Evolutionary conservation across 2,329 filamentous ascomycete genomes (phyloP), one percentile per base, ranked within the genome.

Genomic region (Cladosporium sp.): DNA sequence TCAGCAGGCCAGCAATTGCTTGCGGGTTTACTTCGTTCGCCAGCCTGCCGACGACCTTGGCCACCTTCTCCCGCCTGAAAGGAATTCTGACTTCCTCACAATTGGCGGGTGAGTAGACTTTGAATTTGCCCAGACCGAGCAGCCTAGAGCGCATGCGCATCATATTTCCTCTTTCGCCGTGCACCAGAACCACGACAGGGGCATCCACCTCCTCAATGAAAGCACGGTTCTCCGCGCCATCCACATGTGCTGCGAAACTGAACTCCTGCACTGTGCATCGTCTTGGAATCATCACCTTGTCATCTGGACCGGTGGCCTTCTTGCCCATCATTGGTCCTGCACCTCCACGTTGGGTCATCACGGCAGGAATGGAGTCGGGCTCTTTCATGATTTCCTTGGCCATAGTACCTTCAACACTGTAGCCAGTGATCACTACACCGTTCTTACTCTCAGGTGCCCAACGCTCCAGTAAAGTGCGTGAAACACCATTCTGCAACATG

Each of bases 371-470:
- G 68, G 92, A 88, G 61, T 97, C 92, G 0, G 94, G 94, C 71
- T 97, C 94, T 65, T 93, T 90, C 76, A 97, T 88, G 63, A 99
- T 90, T 67, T 94, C 87, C 74, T 96, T 93, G 3, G 92, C 94
- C 93, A 99, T 97, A 0, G 94, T 99, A 5, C 94, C 94, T 75
- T 99, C 94, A 7, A 99, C 93, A 61, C 92, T 97, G 77, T 99
- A 99, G 71, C 94, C 94, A 0, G 94, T 99, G 74, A 99, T 96
- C 67, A 99, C 89, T 43, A 99, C 91, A n/a, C 93, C 94, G 70
- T 99, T 99, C 73, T 94, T 92, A 63, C 94, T 89, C 74, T 90
- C 96, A 0, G 94, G 94, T 1, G 93, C 93, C 94, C 94, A 99
- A 67, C 93, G 80, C 77, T 99, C 94, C 4, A 99, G 82, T 9